phyloP scores from a whole-genome alignment of 1,284 basidiomycete genomes.

The Polyporus tsugae region DNA sequence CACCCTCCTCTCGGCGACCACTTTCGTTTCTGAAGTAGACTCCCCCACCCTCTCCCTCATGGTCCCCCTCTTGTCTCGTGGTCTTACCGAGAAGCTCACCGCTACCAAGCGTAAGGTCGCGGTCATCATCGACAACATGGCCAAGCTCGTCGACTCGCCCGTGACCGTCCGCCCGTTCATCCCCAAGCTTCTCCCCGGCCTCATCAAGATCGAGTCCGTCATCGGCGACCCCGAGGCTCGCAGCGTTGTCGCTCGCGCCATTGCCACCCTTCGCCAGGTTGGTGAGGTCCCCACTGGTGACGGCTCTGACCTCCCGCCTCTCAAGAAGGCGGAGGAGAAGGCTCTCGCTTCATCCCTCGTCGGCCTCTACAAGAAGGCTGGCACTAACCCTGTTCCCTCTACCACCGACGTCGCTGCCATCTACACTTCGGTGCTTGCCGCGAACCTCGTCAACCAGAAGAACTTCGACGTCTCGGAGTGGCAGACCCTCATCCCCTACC shows the following conservation, averaged over 20 bases:
- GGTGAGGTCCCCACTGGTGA: constrained; percentile 88
- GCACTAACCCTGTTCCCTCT: constrained; percentile 61
- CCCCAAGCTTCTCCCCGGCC: constrained; percentile 92
- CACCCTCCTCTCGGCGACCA: constrained; percentile 96
- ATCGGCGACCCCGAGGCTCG: constrained; percentile 98
- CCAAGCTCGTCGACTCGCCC: constrained; percentile 96
- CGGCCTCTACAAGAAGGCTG: constrained; percentile 86
- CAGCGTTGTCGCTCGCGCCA: constrained; percentile 87
- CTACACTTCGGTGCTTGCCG: constrained; percentile 84
- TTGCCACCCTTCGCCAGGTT: constrained; percentile 92
- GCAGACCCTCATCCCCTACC: constrained; percentile 84
- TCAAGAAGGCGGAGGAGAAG: constrained; percentile 78
- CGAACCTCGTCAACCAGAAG: constrained; percentile 89
- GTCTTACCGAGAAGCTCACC: constrained; percentile 94
- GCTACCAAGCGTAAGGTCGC: constrained; percentile 97
- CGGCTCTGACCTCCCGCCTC: constrained; percentile 88
- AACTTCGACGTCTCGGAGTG: constrained; percentile 92
- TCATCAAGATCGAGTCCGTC: constrained; percentile 92
- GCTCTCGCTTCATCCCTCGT: constrained; percentile 73
- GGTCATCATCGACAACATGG: constrained; percentile 98
- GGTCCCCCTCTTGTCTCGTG: constrained; percentile 97
- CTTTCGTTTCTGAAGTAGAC: constrained; percentile 99
- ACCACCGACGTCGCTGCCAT: constrained; percentile 67
- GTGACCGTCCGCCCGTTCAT: constrained; percentile 96
- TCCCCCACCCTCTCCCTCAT: constrained; percentile 98